Base-by-base conservation (phyloP, 2,329 filamentous ascomycete genomes). In the Aspergillus japonicus region DNA sequence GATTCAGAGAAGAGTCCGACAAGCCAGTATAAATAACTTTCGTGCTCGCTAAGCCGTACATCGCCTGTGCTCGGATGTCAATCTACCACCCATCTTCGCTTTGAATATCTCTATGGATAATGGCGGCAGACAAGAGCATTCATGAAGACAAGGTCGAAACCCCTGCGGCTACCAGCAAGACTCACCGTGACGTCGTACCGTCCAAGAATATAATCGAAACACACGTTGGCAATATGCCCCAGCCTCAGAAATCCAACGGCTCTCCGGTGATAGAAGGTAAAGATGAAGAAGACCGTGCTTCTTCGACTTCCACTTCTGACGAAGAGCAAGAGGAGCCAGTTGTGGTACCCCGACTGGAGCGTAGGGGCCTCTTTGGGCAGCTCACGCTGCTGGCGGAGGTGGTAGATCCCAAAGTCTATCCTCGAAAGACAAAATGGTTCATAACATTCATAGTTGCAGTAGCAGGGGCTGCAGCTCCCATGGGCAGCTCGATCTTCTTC, bases 401-500 rank as follows among this genome's bases (percentile, higher is more conserved):
- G 14, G 86, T 90, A 50, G 82, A 88, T 33, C 89, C 92, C 0
- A 87, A 88, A 60, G 84, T 91, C 54, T 96, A 96, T 71, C 78
- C 83, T 11, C 84, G 85, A 35, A 83, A 78, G 53, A 91, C 85
- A 14, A 96, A 96, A 85, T 96, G 92, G 92, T 83, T 85, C 61
- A 87, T 97, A 64, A 96, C 92, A 0, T 80, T 86, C 39, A 84
- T 94, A 51, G 85, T 96, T 50, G 89, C 92, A 1, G 71, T 93
- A 16, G 91, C 91, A 2, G 92, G 86, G 1, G 87, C 88, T 14
- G 89, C 86, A 0, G 91, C 89, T 0, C 93, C 93, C 0, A 86
- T 96, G 78, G 93, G 93, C 1, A 93, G 90, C 29, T 85, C 89
- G 1, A 92, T 96, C 57, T 87, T 96, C 59, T 89, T 94, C 67